phyloP scores from a whole-genome alignment of 208 protist species.

The Leishmania martiniquensis region DNA sequence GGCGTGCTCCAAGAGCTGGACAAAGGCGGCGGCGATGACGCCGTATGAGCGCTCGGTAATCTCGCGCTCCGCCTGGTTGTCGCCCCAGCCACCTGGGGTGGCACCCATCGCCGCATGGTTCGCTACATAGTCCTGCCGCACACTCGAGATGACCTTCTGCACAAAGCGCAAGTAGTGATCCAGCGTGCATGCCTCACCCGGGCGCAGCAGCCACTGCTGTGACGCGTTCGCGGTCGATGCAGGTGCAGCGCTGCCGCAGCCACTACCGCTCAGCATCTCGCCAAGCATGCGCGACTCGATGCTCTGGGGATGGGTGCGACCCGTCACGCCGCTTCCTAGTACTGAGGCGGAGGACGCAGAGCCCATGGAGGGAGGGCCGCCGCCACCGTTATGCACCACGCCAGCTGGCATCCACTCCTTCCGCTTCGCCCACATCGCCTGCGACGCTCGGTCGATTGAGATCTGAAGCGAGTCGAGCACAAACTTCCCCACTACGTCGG shows the following conservation, averaged over 20 bases:
- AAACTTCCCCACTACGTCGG: slow-evolving; percentile 79
- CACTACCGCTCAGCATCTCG: slow-evolving; percentile 16
- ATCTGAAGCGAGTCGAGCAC: slow-evolving; percentile 72
- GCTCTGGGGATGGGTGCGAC: slow-evolving; percentile 12
- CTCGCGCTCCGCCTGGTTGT: slow-evolving; percentile 66
- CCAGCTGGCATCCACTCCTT: slow-evolving; percentile 30
- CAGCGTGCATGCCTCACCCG: slow-evolving; percentile 79
- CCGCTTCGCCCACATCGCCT: slow-evolving; percentile 41
- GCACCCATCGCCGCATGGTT: slow-evolving; percentile 24
- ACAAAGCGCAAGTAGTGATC: slow-evolving; percentile 74
- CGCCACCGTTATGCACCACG: slow-evolving; percentile 17
- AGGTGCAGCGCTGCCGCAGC: slow-evolving; percentile 1
- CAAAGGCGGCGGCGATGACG: slow-evolving; percentile 69
- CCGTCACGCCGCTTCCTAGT: slow-evolving; percentile 15
- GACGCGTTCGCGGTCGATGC: slow-evolving; percentile 15
- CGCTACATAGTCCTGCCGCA: slow-evolving; percentile 59
- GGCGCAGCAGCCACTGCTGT: slow-evolving; percentile 25
- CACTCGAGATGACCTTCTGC: slow-evolving; percentile 66
- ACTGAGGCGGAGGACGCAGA: neutral
- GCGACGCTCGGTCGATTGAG: slow-evolving; percentile 54
- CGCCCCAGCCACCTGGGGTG: slow-evolving; percentile 34
- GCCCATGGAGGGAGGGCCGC: neutral
- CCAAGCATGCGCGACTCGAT: slow-evolving; percentile 27
- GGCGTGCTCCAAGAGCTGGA: slow-evolving; percentile 62
- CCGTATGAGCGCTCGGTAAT: slow-evolving; percentile 63